Evolutionary conservation across 2,329 filamentous ascomycete species (phyloP), one percentile per base, ranked within the genome.

Genomic region (Fusarium papillatum): DNA sequence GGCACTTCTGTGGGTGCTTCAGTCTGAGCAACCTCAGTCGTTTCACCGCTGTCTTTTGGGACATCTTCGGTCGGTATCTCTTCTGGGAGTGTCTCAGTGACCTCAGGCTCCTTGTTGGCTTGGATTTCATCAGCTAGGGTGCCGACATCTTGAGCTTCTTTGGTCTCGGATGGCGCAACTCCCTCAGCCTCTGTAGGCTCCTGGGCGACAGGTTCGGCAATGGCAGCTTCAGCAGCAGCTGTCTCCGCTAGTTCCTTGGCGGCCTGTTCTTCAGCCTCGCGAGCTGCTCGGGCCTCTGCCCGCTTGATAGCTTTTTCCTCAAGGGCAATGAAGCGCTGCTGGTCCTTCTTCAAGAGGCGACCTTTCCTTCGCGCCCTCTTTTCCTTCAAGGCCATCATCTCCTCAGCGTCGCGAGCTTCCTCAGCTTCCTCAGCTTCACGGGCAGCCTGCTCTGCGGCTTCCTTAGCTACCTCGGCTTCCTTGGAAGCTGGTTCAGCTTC

Each of bases 341-440:
- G 66, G 14, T 80, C 79, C 46, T 76, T 80, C 57, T 67, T 80
- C 16, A 76, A 34, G 7, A 80, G 73, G 10, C 77, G 77, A 2
- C 79, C 77, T 3, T 76, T 69, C 46, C 60, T 76, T 60, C 55
- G 78, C 3, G 39, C 48, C 50, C 74, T 88, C 78, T 88, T 89
- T 48, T 84, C 83, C 59, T 85, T 85, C 11, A 86, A 80, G 5
- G 78, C 71, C n/a, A 79, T 82, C 4, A 85, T 79, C 62, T 86
- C 83, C 43, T 78, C 72, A 43, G 80, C 79, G 64, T 83, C 79
- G 24, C 59, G 73, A 11, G 73, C 79, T 34, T 65, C 70, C 34
- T 79, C 70, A 17, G 66, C 66, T 7, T 76, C 72, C n/a, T 75
- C 80, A 16, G 75, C 79, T 34, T 81, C 78, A 13, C 67, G 71